Evolutionary conservation across 768 basidiomycete genomes (phyloP).

Genomic region (Rhizopogon vinicolor): DNA sequence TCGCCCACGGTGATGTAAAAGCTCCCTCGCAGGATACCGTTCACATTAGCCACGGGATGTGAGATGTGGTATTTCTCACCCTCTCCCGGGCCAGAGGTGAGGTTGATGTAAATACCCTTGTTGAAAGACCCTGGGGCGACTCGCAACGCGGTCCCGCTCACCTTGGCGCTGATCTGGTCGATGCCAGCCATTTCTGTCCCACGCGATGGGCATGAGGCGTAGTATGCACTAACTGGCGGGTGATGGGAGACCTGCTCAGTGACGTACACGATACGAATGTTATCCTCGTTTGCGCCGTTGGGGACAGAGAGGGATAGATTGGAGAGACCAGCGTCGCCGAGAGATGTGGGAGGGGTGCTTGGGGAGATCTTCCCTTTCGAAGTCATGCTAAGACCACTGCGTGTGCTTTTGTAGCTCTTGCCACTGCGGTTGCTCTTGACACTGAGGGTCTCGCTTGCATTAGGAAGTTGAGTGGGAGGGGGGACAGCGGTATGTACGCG

Average conservation of each 20-base stretch:
- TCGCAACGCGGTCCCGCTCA: slow-evolving; percentile 82
- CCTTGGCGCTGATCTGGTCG: slow-evolving; percentile 92
- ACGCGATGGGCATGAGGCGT: slow-evolving; percentile 69
- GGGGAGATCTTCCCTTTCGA: slow-evolving; percentile 50
- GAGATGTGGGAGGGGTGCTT: slow-evolving; percentile 41
- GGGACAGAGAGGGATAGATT: slow-evolving; percentile 49
- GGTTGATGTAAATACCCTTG: slow-evolving; percentile 80
- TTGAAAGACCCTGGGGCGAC: slow-evolving; percentile 81
- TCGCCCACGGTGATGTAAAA: slow-evolving; percentile 89
- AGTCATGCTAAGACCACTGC: slow-evolving; percentile 51
- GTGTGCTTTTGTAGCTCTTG: slow-evolving; percentile 55
- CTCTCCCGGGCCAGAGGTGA: slow-evolving; percentile 68
- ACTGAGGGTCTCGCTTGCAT: slow-evolving; percentile 44
- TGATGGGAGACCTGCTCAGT: slow-evolving; percentile 98
- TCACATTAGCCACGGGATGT: slow-evolving; percentile 86
- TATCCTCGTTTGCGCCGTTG: slow-evolving; percentile 31
- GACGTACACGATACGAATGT: slow-evolving; percentile 69
- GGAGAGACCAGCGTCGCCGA: slow-evolving; percentile 39
- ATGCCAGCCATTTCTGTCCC: slow-evolving; percentile 71
- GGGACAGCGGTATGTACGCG: slow-evolving; percentile 33
- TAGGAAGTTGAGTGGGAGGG: slow-evolving; percentile 19
- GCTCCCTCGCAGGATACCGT: slow-evolving; percentile 86
- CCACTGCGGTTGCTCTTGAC: slow-evolving; percentile 43
- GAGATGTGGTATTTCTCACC: slow-evolving; percentile 86
- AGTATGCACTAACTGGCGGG: slow-evolving; percentile 88